Percentiles rank a stretch among this genome's conserved stretches.
Conservation (phyloP, 164 flowering plant species). For the Sextonia rubra region DNA sequence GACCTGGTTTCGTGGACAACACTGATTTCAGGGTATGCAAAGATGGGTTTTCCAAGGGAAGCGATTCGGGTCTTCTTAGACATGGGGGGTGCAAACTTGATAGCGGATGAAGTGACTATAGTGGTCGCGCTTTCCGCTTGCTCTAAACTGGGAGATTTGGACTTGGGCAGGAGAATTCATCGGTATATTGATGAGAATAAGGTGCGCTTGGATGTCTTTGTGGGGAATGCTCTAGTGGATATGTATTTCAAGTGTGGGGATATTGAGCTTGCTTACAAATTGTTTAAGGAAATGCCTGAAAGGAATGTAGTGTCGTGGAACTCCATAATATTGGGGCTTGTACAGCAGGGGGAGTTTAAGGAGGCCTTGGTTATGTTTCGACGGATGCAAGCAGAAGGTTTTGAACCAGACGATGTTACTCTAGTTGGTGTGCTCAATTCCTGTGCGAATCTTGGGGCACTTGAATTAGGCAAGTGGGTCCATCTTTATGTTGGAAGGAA, state of each 20-base stretch:
- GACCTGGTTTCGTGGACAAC: conserved; percentile 21
- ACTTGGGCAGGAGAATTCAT: conserved; percentile 15
- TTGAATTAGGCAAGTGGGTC: conserved; percentile 19
- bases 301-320: conserved; percentile 22
- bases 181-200: conserved; percentile 11
- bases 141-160: conserved; percentile 12
- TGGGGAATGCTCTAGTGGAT: conserved; percentile 19
- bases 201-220: conserved; percentile 12
- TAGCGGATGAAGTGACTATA: conserved; percentile 18
- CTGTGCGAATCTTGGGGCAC: conserved; percentile 17
- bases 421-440: conserved; percentile 16
- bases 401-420: conserved; percentile 16
- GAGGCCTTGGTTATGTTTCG: conserved; percentile 13
- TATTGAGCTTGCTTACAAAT: conserved; percentile 4
- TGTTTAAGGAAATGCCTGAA: conserved; percentile 14
- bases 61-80: conserved; percentile 12
- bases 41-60: conserved; percentile 5
- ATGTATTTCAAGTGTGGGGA: conserved; percentile 24
- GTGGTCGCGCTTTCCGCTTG: conserved; percentile 16
- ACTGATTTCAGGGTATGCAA: conserved; percentile 17
- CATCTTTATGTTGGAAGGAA: conserved; percentile 13
- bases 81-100: conserved; percentile 8
- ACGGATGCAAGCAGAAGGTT: conserved; percentile 6
- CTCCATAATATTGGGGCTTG: conserved; percentile 16
- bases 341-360: conserved; percentile 16